phyloP scores from a whole-genome alignment of 2,329 filamentous ascomycete genomes.

The Apiospora pterosperma region DNA sequence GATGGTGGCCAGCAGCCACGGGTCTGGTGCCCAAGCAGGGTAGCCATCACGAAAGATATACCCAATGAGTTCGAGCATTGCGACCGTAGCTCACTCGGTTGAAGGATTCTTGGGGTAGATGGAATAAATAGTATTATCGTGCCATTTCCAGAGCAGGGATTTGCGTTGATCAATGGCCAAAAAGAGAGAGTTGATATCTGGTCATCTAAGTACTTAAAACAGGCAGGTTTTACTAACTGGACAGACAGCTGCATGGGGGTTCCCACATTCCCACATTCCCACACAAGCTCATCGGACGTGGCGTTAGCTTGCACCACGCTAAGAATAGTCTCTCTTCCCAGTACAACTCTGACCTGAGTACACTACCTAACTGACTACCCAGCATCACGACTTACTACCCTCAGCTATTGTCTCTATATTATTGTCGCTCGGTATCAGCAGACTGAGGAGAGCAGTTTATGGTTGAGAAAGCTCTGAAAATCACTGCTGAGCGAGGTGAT shows the following conservation, averaged over 20 bases:
- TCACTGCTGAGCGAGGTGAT: neutral
- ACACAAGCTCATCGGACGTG: conserved; percentile 2
- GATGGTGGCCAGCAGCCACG: conserved; percentile 38
- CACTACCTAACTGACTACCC: no score
- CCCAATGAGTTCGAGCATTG: conserved; percentile 52
- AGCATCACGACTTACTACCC: neutral
- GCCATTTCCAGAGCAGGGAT: conserved; percentile 11
- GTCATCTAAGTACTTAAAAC: neutral
- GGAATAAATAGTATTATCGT: conserved; percentile 5
- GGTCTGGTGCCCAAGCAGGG: conserved; percentile 45
- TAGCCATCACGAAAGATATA: conserved; percentile 44
- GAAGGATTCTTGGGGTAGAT: neutral
- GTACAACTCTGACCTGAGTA: no score
- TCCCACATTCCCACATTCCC: no score
- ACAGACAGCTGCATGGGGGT: neutral
- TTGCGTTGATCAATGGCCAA: neutral
- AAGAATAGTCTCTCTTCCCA: neutral
- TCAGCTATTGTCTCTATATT: neutral
- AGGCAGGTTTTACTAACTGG: neutral
- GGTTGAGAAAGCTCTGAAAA: neutral
- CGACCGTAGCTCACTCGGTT: conserved; percentile 20
- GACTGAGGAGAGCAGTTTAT: neutral
- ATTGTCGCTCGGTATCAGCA: neutral
- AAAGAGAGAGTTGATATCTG: conserved; percentile 1
- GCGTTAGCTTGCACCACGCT: neutral